A percentile compares a stretch with the other conserved stretches of the same genome.
Conservation (phyloP, 208 protist genomes). For the Acanthamoeba castellanii region DNA sequence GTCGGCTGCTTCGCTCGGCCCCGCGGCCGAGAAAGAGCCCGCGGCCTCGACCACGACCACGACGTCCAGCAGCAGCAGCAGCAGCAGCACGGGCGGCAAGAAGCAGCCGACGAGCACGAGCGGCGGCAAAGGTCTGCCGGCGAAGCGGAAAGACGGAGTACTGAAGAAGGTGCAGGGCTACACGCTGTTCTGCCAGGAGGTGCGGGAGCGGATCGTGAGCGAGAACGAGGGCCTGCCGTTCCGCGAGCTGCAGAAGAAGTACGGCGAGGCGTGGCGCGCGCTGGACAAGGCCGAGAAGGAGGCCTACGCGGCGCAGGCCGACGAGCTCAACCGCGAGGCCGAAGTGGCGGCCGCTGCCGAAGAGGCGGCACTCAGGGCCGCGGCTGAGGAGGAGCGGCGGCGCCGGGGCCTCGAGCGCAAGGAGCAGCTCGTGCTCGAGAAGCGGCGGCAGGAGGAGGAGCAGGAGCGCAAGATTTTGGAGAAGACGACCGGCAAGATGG, state of each 20-base stretch:
- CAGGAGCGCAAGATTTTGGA: constrained; percentile 33
- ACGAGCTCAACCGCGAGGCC: constrained; percentile 29
- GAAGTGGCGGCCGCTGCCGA: neutral
- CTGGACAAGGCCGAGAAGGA: constrained; percentile 29
- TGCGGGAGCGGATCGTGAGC: neutral
- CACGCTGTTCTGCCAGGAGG: constrained; percentile 57
- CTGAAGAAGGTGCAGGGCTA: constrained; percentile 63
- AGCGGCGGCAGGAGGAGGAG: constrained; percentile 12
- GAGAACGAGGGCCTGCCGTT: constrained; percentile 6
- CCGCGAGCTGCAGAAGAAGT: constrained; percentile 60
- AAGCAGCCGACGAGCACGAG: neutral
- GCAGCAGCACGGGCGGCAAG: neutral
- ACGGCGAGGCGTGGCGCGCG: constrained; percentile 32
- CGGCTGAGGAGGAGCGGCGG: neutral
- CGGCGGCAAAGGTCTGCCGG: neutral
- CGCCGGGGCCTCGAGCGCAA: neutral
- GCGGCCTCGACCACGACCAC: neutral
- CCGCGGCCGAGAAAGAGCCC: no score
- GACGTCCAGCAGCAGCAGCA: neutral
- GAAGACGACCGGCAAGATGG: constrained; percentile 38
- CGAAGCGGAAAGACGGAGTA: neutral
- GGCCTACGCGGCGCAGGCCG: neutral
- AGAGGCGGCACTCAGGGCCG: neutral
- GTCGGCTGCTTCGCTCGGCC: no score
- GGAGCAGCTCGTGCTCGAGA: constrained; percentile 35